Evolutionary conservation across 306 rosid genomes (phyloP), one percentile per base, ranked within the genome.

Genomic region (cucumber (Cucumis sativus)): DNA sequence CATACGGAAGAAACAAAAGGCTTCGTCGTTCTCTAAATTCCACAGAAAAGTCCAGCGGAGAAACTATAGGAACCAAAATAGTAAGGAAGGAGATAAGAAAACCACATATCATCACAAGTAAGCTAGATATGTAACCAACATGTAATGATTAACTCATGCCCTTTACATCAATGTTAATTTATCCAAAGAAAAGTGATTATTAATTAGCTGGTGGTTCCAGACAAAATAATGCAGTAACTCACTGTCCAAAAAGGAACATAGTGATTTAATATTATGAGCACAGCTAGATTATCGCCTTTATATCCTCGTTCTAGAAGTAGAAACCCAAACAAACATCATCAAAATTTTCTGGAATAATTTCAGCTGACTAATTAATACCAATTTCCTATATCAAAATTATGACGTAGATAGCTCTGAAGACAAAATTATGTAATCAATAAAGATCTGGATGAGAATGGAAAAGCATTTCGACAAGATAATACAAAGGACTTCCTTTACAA

Each of bases 101-200:
- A 23, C 74, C 43, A 23, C 77, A 73, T 2, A 52, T 2, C 62
- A 51, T 72, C 41, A 73, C 30, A 54, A 54, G 63, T 54, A 52
- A 51, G 49, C 77, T 54, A 30, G 43, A 73, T 73, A 73, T 73
- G 77, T 63, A 73, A 54, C 77, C 11, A 52, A 52, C 52, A 73
- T 51, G 45, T 52, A 51, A 52, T 73, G 47, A 73, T 73, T 73
- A 4, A 52, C 47, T 73, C 77, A 17, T 30, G 62, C 25, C 77
- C 77, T 51, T 72, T 16, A 51, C 33, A 54, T 73, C 62, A 33
- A 52, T 52, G 54, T 73, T 30, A 16, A 80, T 30, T 79, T 21
- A 84, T 74, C 62, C 69, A 77, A 69, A 71, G 62, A 62, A 47
- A 76, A 62, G 61, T 54, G 62, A 17, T 73, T 62, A 51, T 73